Evolutionary conservation across 2,329 filamentous ascomycete species (phyloP).

Genomic region (Zasmidium cellare): DNA sequence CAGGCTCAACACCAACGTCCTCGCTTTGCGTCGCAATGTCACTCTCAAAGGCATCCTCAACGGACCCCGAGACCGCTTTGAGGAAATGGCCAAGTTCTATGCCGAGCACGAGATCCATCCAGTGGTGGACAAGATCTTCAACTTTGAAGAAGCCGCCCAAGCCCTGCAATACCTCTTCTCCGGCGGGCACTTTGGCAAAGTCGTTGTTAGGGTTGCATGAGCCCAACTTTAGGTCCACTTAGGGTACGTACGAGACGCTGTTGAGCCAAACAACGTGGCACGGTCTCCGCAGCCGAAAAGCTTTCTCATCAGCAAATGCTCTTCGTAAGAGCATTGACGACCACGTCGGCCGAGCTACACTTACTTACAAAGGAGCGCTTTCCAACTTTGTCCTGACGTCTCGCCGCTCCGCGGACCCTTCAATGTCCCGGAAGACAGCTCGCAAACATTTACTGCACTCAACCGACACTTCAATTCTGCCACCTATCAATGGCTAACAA

Average conservation of each 20-base stretch:
- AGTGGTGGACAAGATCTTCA: constrained; percentile 43
- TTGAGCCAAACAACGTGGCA: not conserved
- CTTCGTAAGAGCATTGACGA: not conserved
- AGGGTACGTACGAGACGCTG: not conserved
- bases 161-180: constrained; percentile 38
- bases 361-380: not conserved
- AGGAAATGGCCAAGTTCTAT: constrained; percentile 46
- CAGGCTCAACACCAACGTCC: constrained; percentile 61
- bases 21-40: constrained; percentile 52
- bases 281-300: not conserved
- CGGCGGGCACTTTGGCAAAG: constrained; percentile 41
- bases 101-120: constrained; percentile 42
- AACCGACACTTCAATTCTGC: no score
- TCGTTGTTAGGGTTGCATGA: constrained; percentile 32
- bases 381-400: not conserved
- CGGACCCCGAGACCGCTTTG: constrained; percentile 58
- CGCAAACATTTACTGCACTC: not conserved
- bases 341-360: not conserved
- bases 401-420: not conserved
- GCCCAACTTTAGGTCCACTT: not conserved
- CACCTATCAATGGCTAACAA: not conserved
- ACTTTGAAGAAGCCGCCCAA: constrained; percentile 36
- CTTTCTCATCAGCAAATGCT: not conserved
- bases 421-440: no score
- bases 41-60: constrained; percentile 58